These are phyloP conservation scores for Trichoderma virens DNA, from an alignment of 495 filamentous ascomycete genomes.

Conservation along the genomic window DNA sequence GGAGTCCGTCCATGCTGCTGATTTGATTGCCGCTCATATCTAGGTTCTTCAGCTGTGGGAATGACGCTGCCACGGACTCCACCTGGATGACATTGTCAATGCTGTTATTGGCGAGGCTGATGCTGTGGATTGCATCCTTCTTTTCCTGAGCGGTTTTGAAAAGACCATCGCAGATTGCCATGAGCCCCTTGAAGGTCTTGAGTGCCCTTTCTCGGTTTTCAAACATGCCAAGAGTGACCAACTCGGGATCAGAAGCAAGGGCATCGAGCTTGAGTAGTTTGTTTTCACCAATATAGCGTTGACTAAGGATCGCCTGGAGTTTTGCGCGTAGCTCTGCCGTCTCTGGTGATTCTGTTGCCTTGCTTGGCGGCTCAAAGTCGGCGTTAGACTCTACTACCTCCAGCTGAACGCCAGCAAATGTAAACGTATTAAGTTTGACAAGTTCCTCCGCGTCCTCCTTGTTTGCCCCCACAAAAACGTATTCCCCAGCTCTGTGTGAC, in stretches of 20 bases:
- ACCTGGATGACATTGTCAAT: conserved; percentile 63
- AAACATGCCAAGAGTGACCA: conserved; percentile 70
- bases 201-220: conserved; percentile 57
- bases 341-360: conserved; percentile 27
- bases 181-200: conserved; percentile 85
- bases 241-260: conserved; percentile 58
- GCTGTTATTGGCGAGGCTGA: conserved; percentile 70
- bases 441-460: conserved; percentile 54
- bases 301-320: conserved; percentile 50
- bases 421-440: conserved; percentile 53
- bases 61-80: conserved; percentile 59
- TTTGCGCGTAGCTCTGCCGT: conserved; percentile 36
- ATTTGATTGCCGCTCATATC: conserved; percentile 57
- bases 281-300: conserved; percentile 58
- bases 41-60: conserved; percentile 69
- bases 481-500: conserved; percentile 63
- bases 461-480: conserved; percentile 57
- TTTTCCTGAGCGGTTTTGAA: conserved; percentile 60
- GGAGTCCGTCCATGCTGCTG: conserved; percentile 30
- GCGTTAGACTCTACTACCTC: conserved; percentile 37
- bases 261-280: conserved; percentile 77
- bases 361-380: neutral
- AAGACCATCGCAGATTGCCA: conserved; percentile 66
- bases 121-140: conserved; percentile 62
- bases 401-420: conserved; percentile 56